Evolutionary conservation across 768 basidiomycete species (phyloP), one percentile per base, ranked within the genome.

Genomic region (Mycena indigotica): DNA sequence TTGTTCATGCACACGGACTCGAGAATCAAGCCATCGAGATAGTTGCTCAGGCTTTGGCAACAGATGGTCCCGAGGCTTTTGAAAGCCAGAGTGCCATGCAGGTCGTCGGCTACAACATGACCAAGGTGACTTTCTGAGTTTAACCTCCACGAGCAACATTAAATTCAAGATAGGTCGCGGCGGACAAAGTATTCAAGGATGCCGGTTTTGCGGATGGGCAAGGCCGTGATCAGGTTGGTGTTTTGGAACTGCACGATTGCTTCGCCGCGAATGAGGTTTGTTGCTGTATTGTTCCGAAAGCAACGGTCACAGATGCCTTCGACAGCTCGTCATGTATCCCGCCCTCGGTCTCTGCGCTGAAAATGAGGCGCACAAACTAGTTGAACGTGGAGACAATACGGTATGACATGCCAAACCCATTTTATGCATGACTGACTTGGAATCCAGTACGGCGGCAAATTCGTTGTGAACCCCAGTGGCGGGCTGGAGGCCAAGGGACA

Each of bases 21-120:
- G 87, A 93, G 72, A 94, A 92, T 67, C 92, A 94, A 66, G 90
- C 91, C 16, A 91, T 93, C 59, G 92, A 94, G 67, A 85, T 95
- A 46, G 84, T 89, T 21, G 81, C 85, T 0, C 81, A 83, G 60
- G 80, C 78, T 2, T 73, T 93, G 30, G 74, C 77, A 32, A 94
- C 91, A 1, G 93, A 93, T 66, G 76, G 79, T 13, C 76, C 83
- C 2, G 70, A 71, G 15, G 81, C 90, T 2, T 91, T 89, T 59
- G 85, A 89, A 64, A 80, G 81, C 53, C 73, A 72, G 26, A 88
- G 85, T 62, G 80, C 88, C 1, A 93, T 95, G 84, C 87, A 93
- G 57, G 77, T 92, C 2, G 83, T 89, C n/a, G 92, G 91, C 2
- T 92, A 87, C 51, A 72, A 78, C 52, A 94, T 94, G 90, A 80